A percentile compares a stretch with the other conserved stretches of the same genome.
phyloP scores from a whole-genome alignment of 2,329 filamentous ascomycete species.

The Capronia coronata region DNA sequence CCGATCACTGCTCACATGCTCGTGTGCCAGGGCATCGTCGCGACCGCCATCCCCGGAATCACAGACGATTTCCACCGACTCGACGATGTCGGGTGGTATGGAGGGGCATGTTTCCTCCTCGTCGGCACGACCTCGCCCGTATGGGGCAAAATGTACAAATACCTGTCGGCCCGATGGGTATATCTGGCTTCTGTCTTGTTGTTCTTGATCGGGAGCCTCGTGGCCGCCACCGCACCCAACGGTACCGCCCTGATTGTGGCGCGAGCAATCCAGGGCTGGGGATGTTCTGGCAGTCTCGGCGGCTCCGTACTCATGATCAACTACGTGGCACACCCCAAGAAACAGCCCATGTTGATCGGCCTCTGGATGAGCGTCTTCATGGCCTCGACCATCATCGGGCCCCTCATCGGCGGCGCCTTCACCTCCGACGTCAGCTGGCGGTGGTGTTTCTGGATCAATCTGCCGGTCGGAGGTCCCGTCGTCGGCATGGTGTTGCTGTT shows the following conservation, averaged over 20 bases:
- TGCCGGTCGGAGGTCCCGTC: slow-evolving; percentile 39
- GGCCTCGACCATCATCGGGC: slow-evolving; percentile 28
- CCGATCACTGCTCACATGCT: too few species aligned
- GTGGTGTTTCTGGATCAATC: slow-evolving; percentile 48
- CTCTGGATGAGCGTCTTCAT: slow-evolving; percentile 26
- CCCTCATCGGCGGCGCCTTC: slow-evolving; percentile 30
- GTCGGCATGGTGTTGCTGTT: slow-evolving; percentile 29
- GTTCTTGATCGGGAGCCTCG: slow-evolving; percentile 33
- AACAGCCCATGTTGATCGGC: slow-evolving; percentile 43
- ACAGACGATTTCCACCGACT: slow-evolving; percentile 32
- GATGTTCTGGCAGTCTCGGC: too few species aligned
- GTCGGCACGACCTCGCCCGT: slow-evolving; percentile 29
- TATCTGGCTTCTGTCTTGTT: slow-evolving; percentile 34
- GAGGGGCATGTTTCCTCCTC: slow-evolving; percentile 33
- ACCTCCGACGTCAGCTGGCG: slow-evolving; percentile 30
- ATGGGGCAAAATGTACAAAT: slow-evolving; percentile 31
- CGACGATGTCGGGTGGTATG: slow-evolving; percentile 34
- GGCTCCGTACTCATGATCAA: slow-evolving; percentile 43
- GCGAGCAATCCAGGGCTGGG: too few species aligned
- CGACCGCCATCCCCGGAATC: slow-evolving; percentile 33
- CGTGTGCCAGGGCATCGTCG: slow-evolving; percentile 30
- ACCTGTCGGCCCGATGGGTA: slow-evolving; percentile 32
- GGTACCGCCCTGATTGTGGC: too few species aligned
- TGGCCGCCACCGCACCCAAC: too few species aligned
- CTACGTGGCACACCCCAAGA: slow-evolving; percentile 39